These are phyloP conservation scores for Evernia prunastri DNA, from an alignment of 495 filamentous ascomycete species.

Conservation along the genomic window DNA sequence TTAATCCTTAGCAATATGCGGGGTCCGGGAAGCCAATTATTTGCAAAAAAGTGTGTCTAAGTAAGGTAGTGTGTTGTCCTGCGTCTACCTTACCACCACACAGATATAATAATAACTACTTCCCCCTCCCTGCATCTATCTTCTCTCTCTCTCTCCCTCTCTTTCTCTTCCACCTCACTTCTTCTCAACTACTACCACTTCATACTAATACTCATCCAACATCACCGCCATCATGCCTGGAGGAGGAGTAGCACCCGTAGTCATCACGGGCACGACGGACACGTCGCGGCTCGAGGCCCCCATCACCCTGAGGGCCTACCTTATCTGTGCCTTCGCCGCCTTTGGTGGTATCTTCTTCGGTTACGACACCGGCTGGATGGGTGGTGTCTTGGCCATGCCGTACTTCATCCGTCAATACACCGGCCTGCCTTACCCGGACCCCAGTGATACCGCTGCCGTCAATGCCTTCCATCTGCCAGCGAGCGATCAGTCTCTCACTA, in stretches of 20 bases:
- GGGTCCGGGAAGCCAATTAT: conserved; percentile 3
- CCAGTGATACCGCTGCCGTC: conserved; percentile 27
- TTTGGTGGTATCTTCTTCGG: conserved; percentile 57
- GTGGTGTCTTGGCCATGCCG: conserved; percentile 47
- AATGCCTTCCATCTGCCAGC: conserved; percentile 41
- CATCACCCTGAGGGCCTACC: conserved; percentile 55
- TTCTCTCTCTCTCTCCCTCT: neutral
- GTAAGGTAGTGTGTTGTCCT: neutral
- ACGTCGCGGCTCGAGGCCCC: conserved; percentile 51
- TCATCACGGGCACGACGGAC: conserved; percentile 36
- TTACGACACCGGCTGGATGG: conserved; percentile 50
- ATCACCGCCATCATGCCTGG: conserved; percentile 32
- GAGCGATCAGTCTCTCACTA: conserved; percentile 55
- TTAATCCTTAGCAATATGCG: conserved; percentile 1
- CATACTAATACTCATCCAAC: neutral
- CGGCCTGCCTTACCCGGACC: conserved; percentile 22
- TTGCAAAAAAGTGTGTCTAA: too few relatives aligned
- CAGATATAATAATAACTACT: neutral
- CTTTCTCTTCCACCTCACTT: neutral
- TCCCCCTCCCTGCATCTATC: neutral
- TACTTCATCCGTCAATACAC: conserved; percentile 45
- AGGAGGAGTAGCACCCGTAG: conserved; percentile 26
- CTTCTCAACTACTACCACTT: neutral
- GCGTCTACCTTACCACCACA: neutral
- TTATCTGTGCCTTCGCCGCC: conserved; percentile 54